Evolutionary conservation across 192 early-diverging fungal genomes (phyloP).

Genomic region (Helicostylum pulchrum): DNA sequence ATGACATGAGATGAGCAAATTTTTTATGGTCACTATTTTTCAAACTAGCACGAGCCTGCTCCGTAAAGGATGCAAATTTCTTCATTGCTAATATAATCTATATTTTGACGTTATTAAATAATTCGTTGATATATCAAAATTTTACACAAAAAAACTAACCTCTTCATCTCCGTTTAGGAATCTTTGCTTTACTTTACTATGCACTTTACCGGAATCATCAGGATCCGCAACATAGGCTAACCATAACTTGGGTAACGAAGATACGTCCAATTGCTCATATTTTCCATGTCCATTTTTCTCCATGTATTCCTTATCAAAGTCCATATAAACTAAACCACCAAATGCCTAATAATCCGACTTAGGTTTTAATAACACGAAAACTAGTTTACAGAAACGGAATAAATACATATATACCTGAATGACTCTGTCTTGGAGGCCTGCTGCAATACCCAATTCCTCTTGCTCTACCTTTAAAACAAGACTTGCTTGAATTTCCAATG

Average conservation of each 20-base stretch:
- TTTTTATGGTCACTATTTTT: constrained; percentile 13
- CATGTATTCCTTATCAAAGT: constrained; percentile 53
- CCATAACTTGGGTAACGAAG: constrained; percentile 43
- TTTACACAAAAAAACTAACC: constrained; percentile 27
- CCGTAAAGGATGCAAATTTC: constrained; percentile 42
- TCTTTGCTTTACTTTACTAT: constrained; percentile 47
- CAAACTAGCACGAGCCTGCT: constrained; percentile 36
- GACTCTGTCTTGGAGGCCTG: constrained; percentile 65
- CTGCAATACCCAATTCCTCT: constrained; percentile 53
- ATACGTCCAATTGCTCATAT: constrained; percentile 40
- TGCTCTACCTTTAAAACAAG: constrained; percentile 53
- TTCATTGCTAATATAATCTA: constrained; percentile 53
- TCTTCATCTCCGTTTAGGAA: constrained; percentile 51
- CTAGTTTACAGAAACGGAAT: neutral
- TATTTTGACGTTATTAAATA: neutral
- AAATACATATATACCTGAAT: constrained; percentile 44
- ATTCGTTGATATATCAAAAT: neutral
- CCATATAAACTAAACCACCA: constrained; percentile 63
- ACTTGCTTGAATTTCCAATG: constrained; percentile 48
- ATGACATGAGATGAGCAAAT: constrained; percentile 52
- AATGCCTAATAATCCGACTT: too few species aligned
- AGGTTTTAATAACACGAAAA: neutral
- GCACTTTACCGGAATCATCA: constrained; percentile 59
- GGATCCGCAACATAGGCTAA: constrained; percentile 54
- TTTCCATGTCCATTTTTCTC: constrained; percentile 45